Evolutionary conservation across 2,329 filamentous ascomycete species (phyloP), one percentile per base, ranked within the genome.

Genomic region (Alternaria solani): DNA sequence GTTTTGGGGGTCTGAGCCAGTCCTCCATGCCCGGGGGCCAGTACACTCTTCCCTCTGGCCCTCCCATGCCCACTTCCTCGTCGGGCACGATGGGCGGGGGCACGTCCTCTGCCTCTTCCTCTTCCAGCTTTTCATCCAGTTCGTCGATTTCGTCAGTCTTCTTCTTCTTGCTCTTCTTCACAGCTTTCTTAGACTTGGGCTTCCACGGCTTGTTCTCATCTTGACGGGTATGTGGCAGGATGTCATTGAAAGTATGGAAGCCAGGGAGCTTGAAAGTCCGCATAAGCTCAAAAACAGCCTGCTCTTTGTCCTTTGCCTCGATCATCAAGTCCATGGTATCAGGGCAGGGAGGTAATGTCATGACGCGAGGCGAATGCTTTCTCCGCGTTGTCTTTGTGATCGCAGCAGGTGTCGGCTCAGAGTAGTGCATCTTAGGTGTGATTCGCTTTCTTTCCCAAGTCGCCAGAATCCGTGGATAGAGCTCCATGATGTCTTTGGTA

Each of bases 271-370:
- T 93, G 77, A 93, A 96, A 0, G 85, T 93, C 23, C 91, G 86
- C 93, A 97, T 97, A 18, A 98, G 84, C 65, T 96, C 93, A 70
- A 98, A 96, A 0, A 97, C 93, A 0, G 94, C 93, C 78, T 98
- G 94, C 76, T 98, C 94, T 79, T 98, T 98, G 74, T 97, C 94
- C 77, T 98, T 98, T 48, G 94, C 94, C 80, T 98, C 94, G 61
- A 98, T 97, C 94, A 98, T 98, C n/a, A 98, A 83, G 73, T 97
- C 94, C 90, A 96, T 95, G 32, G 91, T 89, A 1, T 87, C 82
- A 4, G 89, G 84, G 70, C 94, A 97, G 0, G 94, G 94, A 1
- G 94, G 94, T 1, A 98, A 79, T 0, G 89, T 91, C 65, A 85
- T 85, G 2, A 96, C 93, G 8, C 94, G 87, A 0, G 92, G 85